These are phyloP conservation scores for Plasmodium falciparum DNA, from an alignment of 169 alveolate species.

Conservation along the genomic window DNA sequence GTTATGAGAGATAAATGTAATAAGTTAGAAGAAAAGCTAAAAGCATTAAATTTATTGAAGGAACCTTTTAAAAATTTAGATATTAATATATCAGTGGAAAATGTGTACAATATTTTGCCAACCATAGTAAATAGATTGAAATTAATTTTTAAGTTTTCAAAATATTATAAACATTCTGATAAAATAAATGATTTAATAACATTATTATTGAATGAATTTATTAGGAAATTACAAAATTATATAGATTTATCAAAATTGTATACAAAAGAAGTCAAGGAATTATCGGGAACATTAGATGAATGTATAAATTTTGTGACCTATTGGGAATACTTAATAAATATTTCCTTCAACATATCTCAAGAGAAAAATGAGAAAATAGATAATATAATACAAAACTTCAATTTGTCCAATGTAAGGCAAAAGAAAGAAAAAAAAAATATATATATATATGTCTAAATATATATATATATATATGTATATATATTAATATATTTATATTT, in stretches of 20 bases:
- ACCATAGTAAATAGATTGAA: conserved; percentile 60
- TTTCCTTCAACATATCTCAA: conserved; percentile 20
- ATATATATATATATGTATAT: neutral
- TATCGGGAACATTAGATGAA: conserved; percentile 46
- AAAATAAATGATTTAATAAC: conserved; percentile 63
- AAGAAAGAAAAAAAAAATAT: neutral
- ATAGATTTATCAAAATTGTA: conserved; percentile 68
- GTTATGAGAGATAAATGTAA: conserved; percentile 53
- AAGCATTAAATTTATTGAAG: conserved; percentile 60
- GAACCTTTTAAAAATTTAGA: conserved; percentile 67
- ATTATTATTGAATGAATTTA: conserved; percentile 58
- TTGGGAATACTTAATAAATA: conserved; percentile 54
- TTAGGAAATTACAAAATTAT: conserved; percentile 41
- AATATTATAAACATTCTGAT: conserved; percentile 65
- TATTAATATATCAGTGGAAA: conserved; percentile 25
- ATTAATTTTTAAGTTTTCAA: conserved; percentile 59
- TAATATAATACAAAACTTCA: conserved; percentile 20
- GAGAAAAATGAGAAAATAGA: conserved; percentile 23
- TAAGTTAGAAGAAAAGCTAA: conserved; percentile 49
- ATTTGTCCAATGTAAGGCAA: conserved; percentile 60
- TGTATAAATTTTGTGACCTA: conserved; percentile 67
- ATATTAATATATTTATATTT: neutral
- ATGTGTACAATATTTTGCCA: conserved; percentile 64
- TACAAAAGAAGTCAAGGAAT: conserved; percentile 62
- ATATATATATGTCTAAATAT: neutral